A percentile compares a stretch with the other conserved stretches of the same genome.
Evolutionary conservation across 169 alveolate species (phyloP).

Genomic region (Cryptosporidium sp.): DNA sequence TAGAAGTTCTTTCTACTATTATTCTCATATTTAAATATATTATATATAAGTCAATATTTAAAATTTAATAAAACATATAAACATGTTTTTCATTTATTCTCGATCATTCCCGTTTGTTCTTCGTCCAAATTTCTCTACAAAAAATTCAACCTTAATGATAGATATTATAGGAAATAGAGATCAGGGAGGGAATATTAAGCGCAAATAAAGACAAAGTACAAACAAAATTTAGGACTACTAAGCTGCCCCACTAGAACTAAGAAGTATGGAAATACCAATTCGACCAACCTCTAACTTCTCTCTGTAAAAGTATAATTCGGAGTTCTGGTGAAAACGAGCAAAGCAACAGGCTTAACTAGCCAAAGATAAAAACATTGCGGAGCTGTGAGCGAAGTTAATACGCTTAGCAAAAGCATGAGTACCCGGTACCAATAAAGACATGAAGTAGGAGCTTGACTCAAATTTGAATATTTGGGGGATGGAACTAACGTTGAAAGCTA

Average conservation of each 20-base stretch:
- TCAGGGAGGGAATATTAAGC: no score
- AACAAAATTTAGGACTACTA: conserved; percentile 9
- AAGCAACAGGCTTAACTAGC: background rate
- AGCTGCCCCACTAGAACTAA: conserved; percentile 1
- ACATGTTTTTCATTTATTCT: no score
- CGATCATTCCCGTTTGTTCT: no score
- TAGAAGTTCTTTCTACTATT: background rate
- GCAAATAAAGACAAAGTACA: background rate
- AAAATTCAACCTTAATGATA: no score
- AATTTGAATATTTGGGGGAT: conserved; percentile 10
- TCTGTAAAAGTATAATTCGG: background rate
- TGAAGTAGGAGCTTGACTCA: conserved; percentile 49
- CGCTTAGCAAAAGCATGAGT: conserved; percentile 39
- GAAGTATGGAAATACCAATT: background rate
- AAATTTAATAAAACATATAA: no score
- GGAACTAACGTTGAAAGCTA: background rate
- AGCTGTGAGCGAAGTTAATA: conserved; percentile 15
- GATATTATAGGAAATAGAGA: no score
- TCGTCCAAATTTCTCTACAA: no score
- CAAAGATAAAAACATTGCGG: background rate
- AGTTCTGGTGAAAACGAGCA: background rate
- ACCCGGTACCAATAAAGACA: conserved; percentile 56
- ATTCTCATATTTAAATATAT: background rate
- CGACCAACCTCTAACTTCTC: background rate
- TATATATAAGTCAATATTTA: background rate